Conservation (phyloP, 2,329 filamentous ascomycete species). For the Grosmannia serpens region DNA sequence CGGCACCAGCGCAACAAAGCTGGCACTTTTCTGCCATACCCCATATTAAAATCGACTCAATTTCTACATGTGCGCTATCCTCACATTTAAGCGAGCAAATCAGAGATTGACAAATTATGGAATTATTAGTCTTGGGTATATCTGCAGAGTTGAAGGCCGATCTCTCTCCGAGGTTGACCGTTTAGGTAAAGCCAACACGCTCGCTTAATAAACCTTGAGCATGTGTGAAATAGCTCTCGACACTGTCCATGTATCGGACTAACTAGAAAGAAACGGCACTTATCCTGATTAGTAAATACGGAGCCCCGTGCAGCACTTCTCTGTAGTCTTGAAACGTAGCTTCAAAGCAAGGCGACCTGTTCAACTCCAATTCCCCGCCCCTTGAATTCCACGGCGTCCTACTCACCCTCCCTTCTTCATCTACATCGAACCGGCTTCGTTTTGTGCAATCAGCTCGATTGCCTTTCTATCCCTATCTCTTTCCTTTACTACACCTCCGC, state of each 20-base stretch:
- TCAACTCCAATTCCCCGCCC: not conserved
- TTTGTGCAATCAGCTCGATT: not conserved
- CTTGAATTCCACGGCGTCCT: not conserved
- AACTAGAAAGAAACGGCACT: not conserved
- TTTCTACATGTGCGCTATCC: not conserved
- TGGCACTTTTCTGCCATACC: not conserved
- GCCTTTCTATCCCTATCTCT: not conserved
- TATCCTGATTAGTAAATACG: not conserved
- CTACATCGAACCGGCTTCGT: not conserved
- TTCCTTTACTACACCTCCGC: not conserved
- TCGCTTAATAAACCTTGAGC: not conserved
- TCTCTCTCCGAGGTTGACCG: not conserved
- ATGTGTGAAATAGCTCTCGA: not conserved
- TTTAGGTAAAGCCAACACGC: not conserved
- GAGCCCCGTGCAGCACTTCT: not conserved
- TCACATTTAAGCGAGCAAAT: not conserved
- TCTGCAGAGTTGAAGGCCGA: not conserved
- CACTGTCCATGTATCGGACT: not conserved
- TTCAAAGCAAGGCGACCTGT: constrained; percentile 2
- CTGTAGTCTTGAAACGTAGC: constrained; percentile 9
- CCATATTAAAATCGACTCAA: not conserved
- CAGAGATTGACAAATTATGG: not conserved
- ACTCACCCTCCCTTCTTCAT: not conserved
- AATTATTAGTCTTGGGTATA: too few relatives aligned
- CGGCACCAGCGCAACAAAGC: not conserved